phyloP scores from a whole-genome alignment of 768 basidiomycete species.

The Dioszegia aurantiaca region DNA sequence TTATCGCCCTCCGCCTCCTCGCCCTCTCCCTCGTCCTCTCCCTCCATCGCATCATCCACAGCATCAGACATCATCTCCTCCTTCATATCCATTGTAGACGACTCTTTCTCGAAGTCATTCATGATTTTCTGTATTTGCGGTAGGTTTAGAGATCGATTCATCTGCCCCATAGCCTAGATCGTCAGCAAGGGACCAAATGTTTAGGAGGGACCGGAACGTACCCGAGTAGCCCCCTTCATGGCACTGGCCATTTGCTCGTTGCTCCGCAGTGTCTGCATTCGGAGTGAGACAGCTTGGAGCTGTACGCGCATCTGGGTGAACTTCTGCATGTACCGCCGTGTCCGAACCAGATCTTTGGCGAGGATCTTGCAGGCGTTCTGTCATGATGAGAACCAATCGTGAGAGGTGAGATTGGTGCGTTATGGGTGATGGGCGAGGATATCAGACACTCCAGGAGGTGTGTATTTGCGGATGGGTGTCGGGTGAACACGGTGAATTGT shows the following conservation, averaged over 20 bases:
- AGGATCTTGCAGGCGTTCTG: constrained; percentile 98
- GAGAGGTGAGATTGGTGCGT: no score
- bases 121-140: constrained; percentile 91
- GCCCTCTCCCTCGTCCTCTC: constrained; percentile 70
- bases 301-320: constrained; percentile 99
- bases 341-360: constrained; percentile 97
- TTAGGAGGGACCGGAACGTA: constrained; percentile 52
- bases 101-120: constrained; percentile 97
- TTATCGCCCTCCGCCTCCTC: constrained; percentile 95
- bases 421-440: no score
- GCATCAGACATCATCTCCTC: constrained; percentile 99
- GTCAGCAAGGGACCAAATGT: no score
- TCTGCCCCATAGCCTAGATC: constrained; percentile 93
- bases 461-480: no score
- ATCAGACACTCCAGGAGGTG: no score
- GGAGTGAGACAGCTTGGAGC: constrained; percentile 87
- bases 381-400: neutral
- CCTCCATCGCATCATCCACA: constrained; percentile 95
- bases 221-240: constrained; percentile 95
- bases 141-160: constrained; percentile 94
- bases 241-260: constrained; percentile 99
- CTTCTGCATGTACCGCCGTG: constrained; percentile 90
- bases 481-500: no score
- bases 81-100: constrained; percentile 99
- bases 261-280: constrained; percentile 92